Evolutionary conservation across 495 filamentous ascomycete species (phyloP), one percentile per base, ranked within the genome.

Genomic region (Penicillium desertorum): DNA sequence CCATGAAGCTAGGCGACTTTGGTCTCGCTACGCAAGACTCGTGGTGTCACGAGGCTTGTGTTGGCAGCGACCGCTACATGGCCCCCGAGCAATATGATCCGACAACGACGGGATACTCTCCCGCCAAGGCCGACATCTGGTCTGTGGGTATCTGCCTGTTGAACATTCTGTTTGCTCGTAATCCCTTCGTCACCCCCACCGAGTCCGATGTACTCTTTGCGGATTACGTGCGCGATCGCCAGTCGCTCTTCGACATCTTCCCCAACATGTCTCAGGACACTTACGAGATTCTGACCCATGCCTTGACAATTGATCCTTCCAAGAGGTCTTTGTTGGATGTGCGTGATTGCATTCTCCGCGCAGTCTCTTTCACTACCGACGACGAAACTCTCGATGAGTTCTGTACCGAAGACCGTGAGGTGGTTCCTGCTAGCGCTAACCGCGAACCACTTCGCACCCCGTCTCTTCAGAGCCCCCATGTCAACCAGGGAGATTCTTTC

Each of bases 21-120:
- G 94, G 94, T 54, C 80, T 98, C 45, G 92, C 91, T 45, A 96
- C 93, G 9, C 85, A 83, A 4, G 90, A 95, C 32, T 71, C 80
- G 62, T 96, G 91, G 92, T 92, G 87, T 43, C 85, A 88, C 63
- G 94, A 98, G 74, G 86, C 86, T 36, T 91, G 87, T 58, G 94
- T 98, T 46, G 94, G 94, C 51, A 97, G 93, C 71, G 95, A 98
- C 64, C 90, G 94, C 32, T 98, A 98, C 75, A 98, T 98, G 94
- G 91, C 94, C 48, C 94, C 94, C 17, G 94, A 98, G 72, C 94
- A 98, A 66, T 98, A 92, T 62, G 93, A 98, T 62, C 89, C 92
- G 22, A 78, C 85, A 63, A 86, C 85, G 56, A 81, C 78, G 47
- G 94, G 94, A 61, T 98, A 98, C 76, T 93, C 91, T 43, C 92